Conservation (phyloP, 2,329 filamentous ascomycete species). For the Mariannaea sp. region DNA sequence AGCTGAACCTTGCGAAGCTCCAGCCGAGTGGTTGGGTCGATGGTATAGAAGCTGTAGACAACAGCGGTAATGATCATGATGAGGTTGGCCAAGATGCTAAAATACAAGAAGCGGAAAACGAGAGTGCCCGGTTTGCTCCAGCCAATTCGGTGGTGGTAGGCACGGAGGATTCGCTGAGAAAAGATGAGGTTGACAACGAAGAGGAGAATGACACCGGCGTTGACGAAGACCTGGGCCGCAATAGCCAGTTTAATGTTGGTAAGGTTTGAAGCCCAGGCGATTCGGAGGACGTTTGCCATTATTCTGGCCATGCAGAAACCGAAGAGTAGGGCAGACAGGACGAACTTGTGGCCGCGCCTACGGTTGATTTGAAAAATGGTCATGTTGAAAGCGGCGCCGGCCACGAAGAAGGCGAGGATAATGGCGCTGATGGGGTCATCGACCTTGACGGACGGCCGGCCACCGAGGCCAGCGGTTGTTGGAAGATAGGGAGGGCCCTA, state of each 20-base stretch:
- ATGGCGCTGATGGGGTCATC: constrained; percentile 70
- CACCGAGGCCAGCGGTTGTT: constrained; percentile 57
- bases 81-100: constrained; percentile 62
- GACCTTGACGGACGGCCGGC: constrained; percentile 58
- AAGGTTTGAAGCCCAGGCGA: constrained; percentile 56
- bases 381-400: constrained; percentile 61
- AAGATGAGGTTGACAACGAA: constrained; percentile 82
- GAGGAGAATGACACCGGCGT: constrained; percentile 74
- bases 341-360: constrained; percentile 59
- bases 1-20: constrained; percentile 69
- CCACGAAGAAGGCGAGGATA: constrained; percentile 63
- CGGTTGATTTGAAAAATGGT: constrained; percentile 58
- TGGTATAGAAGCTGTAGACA: constrained; percentile 70
- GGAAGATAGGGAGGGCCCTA: constrained; percentile 48
- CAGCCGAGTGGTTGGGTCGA: constrained; percentile 52
- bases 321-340: constrained; percentile 62
- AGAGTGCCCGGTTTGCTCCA: constrained; percentile 63
- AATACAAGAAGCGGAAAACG: constrained; percentile 63
- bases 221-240: constrained; percentile 71
- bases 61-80: constrained; percentile 68
- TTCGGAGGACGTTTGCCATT: constrained; percentile 55
- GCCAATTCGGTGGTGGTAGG: constrained; percentile 71
- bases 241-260: constrained; percentile 51
- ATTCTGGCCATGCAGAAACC: constrained; percentile 63
- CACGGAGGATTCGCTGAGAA: constrained; percentile 74